phyloP scores from a whole-genome alignment of 2,329 filamentous ascomycete genomes.

The Colletotrichum cordylinicola region DNA sequence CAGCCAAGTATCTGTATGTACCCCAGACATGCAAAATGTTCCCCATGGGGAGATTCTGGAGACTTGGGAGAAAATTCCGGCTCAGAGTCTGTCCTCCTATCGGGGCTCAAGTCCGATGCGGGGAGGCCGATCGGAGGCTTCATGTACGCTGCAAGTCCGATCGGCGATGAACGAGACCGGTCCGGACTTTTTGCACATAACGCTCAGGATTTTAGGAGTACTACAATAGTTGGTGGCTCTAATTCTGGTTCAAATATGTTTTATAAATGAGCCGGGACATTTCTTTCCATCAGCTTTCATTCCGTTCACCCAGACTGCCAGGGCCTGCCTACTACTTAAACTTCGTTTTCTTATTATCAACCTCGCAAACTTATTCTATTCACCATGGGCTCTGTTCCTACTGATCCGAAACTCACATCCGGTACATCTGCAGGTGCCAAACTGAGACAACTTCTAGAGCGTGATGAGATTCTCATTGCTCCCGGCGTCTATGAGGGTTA shows the following conservation, averaged over 20 bases:
- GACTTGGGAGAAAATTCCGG: background rate
- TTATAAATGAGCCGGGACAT: background rate
- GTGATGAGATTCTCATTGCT: background rate
- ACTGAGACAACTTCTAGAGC: background rate
- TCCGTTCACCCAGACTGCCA: background rate
- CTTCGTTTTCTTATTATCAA: background rate
- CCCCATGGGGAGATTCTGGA: background rate
- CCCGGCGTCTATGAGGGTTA: background rate
- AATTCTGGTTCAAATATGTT: rapidly evolving
- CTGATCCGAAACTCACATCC: background rate
- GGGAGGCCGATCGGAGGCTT: background rate
- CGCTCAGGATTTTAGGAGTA: background rate
- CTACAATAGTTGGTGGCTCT: background rate
- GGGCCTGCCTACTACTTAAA: rapidly evolving
- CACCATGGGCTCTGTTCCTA: background rate
- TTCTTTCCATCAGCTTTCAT: background rate
- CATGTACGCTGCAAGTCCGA: background rate
- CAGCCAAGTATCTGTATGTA: background rate
- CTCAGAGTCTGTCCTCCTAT: background rate
- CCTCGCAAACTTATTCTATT: rapidly evolving
- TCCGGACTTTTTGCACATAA: background rate
- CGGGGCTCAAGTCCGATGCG: background rate
- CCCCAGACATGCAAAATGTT: background rate
- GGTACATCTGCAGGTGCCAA: background rate
- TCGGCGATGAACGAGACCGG: background rate